Base-by-base conservation (phyloP, 768 basidiomycete species). In the Boletellus emodensis region DNA sequence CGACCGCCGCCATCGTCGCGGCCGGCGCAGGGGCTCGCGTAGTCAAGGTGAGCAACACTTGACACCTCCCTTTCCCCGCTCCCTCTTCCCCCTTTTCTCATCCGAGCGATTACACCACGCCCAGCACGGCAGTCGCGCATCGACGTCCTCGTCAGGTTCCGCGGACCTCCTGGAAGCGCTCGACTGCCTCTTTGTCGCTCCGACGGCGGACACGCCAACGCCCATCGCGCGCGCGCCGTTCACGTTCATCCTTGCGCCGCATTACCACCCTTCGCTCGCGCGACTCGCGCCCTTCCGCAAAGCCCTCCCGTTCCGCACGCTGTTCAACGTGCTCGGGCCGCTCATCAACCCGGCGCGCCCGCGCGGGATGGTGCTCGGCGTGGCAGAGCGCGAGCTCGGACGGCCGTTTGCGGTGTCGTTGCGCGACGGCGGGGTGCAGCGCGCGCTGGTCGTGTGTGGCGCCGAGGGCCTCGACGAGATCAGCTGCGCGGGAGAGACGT, bases 251-350 rank as follows among this genome's bases (percentile, higher is more conserved):
- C 84, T 95, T 53, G 96, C 92, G 0, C 87, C 93, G 0, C 87
- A 94, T 64, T 97, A 93, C 69, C 94, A 98, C 69, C 94, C 94
- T 1, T 69, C 87, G 0, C 77, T 97, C 41, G 90, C 87, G 6
- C 71, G 79, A 49, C 76, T 98, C 56, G 87, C 87, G 0, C 93
- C 95, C 0, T 81, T 87, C 62, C 86, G 95, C 48, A 88, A 87
- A 60, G 72, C 83, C 0, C 81, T 98, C 46, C 92, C 93, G 40
- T 97, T 95, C 74, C 86, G 94, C 40, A 97, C 95, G 9, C 85
- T 99, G 74, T 97, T 96, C 80, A 98, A 99, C 71, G 73, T 94
- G 51, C 77, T 97, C 30, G 94, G 96, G 0, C 96, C 95, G 0
- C 79, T 98, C 35, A 87, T 95, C 70, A 97, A 95, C 69, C 96